Percentiles rank a stretch among this genome's conserved stretches.
These are phyloP conservation scores for Eimeria maxima DNA, from an alignment of 169 alveolate species.

Conservation along the genomic window DNA sequence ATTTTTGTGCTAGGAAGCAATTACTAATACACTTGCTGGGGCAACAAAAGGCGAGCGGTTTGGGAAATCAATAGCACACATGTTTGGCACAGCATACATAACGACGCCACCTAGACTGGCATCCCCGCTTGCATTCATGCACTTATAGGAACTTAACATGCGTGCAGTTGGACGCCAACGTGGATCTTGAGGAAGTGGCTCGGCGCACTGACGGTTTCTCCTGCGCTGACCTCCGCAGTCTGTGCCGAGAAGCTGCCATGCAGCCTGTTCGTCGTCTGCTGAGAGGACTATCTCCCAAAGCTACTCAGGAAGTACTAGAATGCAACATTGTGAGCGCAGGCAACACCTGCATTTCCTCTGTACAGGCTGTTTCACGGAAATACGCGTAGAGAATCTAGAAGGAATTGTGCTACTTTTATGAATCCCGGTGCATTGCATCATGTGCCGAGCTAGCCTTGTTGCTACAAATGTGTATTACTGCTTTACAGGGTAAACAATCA, in stretches of 20 bases:
- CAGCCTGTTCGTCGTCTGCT: constrained; percentile 80
- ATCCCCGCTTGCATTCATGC: not conserved
- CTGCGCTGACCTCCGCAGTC: constrained; percentile 78
- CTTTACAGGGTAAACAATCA: constrained; percentile 16
- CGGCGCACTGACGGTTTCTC: constrained; percentile 78
- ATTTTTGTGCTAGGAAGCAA: constrained; percentile 14
- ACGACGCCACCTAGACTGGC: not conserved
- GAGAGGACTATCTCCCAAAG: not conserved
- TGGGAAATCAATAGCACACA: not conserved
- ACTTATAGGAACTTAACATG: not conserved
- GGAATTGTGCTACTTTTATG: too few relatives aligned
- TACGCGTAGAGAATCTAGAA: not conserved
- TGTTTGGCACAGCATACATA: not conserved
- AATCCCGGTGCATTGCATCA: not conserved
- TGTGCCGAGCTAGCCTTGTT: not conserved
- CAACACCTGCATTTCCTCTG: not conserved
- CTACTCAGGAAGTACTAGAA: not conserved
- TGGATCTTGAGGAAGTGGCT: constrained; percentile 54
- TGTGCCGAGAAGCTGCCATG: constrained; percentile 84
- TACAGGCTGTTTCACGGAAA: not conserved
- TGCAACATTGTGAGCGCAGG: not conserved
- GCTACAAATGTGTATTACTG: not conserved
- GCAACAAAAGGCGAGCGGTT: constrained; percentile 41
- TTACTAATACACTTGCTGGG: constrained; percentile 49
- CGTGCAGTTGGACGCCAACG: constrained; percentile 57